These are phyloP conservation scores for Boletus vinaceobasis DNA, from an alignment of 768 basidiomycete species.

Conservation along the genomic window DNA sequence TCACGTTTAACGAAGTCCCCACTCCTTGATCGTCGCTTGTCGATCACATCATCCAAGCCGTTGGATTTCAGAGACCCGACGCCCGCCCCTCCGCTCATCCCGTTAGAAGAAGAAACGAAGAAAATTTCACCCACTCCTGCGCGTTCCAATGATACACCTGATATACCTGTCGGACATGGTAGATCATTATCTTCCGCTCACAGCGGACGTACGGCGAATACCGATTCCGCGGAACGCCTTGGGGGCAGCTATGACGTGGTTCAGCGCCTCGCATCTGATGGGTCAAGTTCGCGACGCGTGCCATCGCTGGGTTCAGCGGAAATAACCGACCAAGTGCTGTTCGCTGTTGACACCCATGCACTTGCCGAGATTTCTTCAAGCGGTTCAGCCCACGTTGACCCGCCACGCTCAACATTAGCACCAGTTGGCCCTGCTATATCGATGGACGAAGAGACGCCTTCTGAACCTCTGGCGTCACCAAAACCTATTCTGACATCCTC, in stretches of 20 bases:
- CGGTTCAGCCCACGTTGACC: constrained; percentile 13
- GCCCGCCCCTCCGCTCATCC: constrained; percentile 62
- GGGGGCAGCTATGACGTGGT: constrained; percentile 68
- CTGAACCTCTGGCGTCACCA: not conserved
- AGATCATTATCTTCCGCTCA: constrained; percentile 44
- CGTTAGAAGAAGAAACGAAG: constrained; percentile 54
- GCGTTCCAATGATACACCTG: constrained; percentile 13
- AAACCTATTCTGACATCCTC: not conserved
- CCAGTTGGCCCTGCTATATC: not conserved
- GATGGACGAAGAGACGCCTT: constrained; percentile 3
- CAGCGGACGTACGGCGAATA: constrained; percentile 62
- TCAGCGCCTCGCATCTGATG: constrained; percentile 42
- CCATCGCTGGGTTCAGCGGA: constrained; percentile 26
- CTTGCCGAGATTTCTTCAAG: constrained; percentile 11
- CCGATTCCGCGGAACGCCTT: constrained; percentile 64
- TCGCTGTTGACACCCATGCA: constrained; percentile 5
- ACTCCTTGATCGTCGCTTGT: constrained; percentile 56
- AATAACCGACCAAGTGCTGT: constrained; percentile 18
- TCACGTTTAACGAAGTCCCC: constrained; percentile 63
- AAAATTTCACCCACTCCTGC: constrained; percentile 13
- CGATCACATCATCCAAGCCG: constrained; percentile 34
- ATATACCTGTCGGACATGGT: constrained; percentile 24
- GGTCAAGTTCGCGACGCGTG: constrained; percentile 23
- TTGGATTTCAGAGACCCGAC: constrained; percentile 77
- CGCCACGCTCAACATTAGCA: constrained; percentile 12